These are phyloP conservation scores for Massariosphaeria phaeospora DNA, from an alignment of 495 filamentous ascomycete genomes.

Conservation along the genomic window DNA sequence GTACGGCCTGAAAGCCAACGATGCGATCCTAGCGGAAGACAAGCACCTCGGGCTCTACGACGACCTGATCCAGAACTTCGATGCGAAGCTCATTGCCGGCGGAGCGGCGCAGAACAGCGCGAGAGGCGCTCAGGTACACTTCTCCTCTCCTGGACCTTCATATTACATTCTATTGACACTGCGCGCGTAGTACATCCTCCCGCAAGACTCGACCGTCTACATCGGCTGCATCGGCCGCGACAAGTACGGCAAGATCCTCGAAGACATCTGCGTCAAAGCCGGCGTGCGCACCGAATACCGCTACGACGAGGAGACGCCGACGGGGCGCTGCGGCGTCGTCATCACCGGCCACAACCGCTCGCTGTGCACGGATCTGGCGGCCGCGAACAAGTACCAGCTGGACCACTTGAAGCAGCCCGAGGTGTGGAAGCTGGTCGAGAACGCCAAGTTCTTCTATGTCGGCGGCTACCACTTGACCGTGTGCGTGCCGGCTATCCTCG, in stretches of 20 bases:
- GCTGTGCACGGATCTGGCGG: constrained; percentile 92
- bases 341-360: constrained; percentile 91
- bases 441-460: constrained; percentile 82
- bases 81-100: constrained; percentile 91
- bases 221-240: constrained; percentile 89
- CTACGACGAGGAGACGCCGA: constrained; percentile 72
- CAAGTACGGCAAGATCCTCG: constrained; percentile 81
- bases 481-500: constrained; percentile 81
- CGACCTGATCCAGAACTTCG: constrained; percentile 77
- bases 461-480: constrained; percentile 89
- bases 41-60: constrained; percentile 87
- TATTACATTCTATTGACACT: neutral
- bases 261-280: constrained; percentile 69
- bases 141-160: neutral
- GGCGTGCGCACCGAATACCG: constrained; percentile 92
- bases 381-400: constrained; percentile 93
- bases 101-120: constrained; percentile 98
- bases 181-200: constrained; percentile 71
- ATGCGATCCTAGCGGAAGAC: constrained; percentile 92
- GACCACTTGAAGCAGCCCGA: constrained; percentile 88
- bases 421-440: constrained; percentile 85
- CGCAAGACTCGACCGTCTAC: constrained; percentile 80
- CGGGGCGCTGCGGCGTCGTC: constrained; percentile 90
- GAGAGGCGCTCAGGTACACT: constrained; percentile 72
- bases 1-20: constrained; percentile 90